These are phyloP conservation scores for Fomitopsis schrenkii DNA, from an alignment of 1,284 basidiomycete species.

Conservation along the genomic window DNA sequence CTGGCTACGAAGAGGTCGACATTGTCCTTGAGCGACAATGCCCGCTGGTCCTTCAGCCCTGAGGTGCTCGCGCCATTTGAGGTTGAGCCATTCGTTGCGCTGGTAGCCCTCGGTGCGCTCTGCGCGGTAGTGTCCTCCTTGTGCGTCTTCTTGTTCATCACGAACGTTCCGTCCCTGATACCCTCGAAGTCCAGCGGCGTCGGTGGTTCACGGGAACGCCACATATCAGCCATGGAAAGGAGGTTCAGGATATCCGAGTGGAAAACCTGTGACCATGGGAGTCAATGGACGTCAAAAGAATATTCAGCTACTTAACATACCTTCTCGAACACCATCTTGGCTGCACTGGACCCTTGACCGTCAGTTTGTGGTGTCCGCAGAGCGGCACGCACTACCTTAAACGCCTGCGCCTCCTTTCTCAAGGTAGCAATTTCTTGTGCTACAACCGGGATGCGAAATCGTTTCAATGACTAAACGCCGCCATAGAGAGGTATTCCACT, in stretches of 20 bases:
- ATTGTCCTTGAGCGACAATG: conserved; percentile 75
- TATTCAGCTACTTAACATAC: conserved; percentile 34
- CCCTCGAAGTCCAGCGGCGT: conserved; percentile 77
- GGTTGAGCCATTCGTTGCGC: conserved; percentile 13
- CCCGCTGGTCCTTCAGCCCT: conserved; percentile 77
- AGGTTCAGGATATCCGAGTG: conserved; percentile 85
- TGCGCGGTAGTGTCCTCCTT: conserved; percentile 4
- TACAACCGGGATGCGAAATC: conserved; percentile 27
- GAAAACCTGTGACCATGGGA: conserved; percentile 65
- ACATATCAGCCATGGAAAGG: conserved; percentile 97
- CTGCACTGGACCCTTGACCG: conserved; percentile 42
- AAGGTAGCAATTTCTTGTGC: conserved; percentile 89
- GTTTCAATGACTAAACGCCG: background rate
- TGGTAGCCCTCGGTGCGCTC: conserved; percentile 13
- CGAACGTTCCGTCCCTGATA: conserved; percentile 63
- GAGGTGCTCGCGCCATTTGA: conserved; percentile 15
- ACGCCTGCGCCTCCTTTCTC: conserved; percentile 86
- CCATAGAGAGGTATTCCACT: conserved; percentile 13
- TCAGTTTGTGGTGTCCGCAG: conserved; percentile 43
- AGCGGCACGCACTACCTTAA: conserved; percentile 73
- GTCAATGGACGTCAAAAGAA: no score
- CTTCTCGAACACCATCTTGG: conserved; percentile 82
- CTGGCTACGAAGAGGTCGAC: conserved; percentile 36
- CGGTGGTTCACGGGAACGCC: conserved; percentile 85
- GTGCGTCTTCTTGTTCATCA: conserved; percentile 27